Conservation (phyloP, 2,329 filamentous ascomycete genomes). For the Rugonectria rugulosa region DNA sequence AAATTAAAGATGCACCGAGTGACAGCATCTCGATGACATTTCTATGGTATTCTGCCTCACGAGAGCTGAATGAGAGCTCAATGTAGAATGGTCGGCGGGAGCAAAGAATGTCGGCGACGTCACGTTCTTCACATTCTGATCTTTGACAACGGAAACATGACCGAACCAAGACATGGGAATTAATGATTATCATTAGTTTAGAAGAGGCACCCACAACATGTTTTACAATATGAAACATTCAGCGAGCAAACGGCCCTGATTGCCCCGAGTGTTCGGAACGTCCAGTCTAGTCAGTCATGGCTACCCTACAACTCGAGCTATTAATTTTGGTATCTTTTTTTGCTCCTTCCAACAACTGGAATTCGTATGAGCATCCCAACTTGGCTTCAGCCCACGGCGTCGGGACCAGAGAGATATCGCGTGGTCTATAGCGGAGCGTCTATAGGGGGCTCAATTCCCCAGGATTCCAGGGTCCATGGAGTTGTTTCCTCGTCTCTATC, state of each 20-base stretch:
- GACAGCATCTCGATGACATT: not conserved
- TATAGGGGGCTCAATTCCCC: slow-evolving; percentile 1
- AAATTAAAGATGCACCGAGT: no score
- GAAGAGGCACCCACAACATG: not conserved
- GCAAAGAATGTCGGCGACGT: slow-evolving; percentile 9
- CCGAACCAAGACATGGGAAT: not conserved
- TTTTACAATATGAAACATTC: slow-evolving; percentile 14
- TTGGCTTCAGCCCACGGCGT: no score
- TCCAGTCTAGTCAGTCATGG: no score
- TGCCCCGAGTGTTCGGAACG: no score
- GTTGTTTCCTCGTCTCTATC: slow-evolving; percentile 5
- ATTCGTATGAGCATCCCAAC: no score
- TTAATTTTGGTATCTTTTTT: not conserved
- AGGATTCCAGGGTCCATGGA: not conserved
- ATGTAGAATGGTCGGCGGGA: not conserved
- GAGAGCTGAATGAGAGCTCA: no score
- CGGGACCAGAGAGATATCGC: not conserved
- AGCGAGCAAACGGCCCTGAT: no score
- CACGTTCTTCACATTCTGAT: not conserved
- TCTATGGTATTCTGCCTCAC: not conserved
- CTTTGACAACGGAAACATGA: not conserved
- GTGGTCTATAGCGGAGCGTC: not conserved
- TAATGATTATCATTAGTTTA: slow-evolving; percentile 3
- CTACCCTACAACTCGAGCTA: not conserved
- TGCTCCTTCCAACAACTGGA: not conserved